A percentile compares a stretch with the other conserved stretches of the same genome.
Evolutionary conservation across 73 alveolate genomes (phyloP).

Genomic region (Paramecium tetraurelia): DNA sequence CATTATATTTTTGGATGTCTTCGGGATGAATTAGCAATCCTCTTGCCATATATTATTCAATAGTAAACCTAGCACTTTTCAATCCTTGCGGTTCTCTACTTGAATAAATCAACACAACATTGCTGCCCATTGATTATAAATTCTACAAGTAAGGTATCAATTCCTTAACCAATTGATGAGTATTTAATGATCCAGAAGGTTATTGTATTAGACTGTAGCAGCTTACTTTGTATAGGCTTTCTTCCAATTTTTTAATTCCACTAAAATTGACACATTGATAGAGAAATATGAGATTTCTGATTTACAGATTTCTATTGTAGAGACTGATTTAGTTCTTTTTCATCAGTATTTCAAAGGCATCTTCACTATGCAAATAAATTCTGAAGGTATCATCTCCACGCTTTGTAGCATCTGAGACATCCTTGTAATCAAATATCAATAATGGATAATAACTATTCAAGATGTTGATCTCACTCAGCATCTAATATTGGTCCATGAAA

Average conservation of each 20-base stretch:
- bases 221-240: background rate
- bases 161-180: background rate
- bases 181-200: background rate
- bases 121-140: background rate
- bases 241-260: background rate
- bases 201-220: background rate
- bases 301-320: background rate
- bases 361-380: background rate
- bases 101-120: slow-evolving; percentile 13
- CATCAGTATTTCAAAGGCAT: background rate
- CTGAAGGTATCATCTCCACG: background rate
- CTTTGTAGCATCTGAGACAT: background rate
- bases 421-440: background rate
- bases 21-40: background rate
- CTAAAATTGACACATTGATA: background rate
- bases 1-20: slow-evolving; percentile 5
- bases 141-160: background rate
- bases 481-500: background rate
- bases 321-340: background rate
- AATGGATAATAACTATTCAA: slow-evolving; percentile 5
- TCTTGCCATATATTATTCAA: slow-evolving; percentile 16
- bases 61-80: background rate
- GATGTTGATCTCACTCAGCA: background rate
- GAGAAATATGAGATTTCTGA: background rate
- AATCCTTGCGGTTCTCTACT: background rate